phyloP scores from a whole-genome alignment of 176 grass and related monocot genomes.

The Raddia distichophylla region DNA sequence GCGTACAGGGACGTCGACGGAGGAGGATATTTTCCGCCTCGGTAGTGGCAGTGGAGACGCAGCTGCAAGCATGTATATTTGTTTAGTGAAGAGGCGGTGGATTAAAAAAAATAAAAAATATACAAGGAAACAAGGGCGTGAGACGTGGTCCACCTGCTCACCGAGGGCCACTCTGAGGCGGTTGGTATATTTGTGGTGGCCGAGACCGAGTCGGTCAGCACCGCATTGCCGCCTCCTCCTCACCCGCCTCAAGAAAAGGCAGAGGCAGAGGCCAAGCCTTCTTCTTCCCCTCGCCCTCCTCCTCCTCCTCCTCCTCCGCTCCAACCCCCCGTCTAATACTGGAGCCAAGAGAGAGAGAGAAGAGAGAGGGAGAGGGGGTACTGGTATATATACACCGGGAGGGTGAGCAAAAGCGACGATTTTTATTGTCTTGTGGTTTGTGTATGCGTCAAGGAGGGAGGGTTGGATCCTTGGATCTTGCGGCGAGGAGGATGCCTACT shows the following conservation, averaged over 20 bases:
- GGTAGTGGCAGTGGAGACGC: too few species aligned
- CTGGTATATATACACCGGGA: neutral
- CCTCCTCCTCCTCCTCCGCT: conserved; percentile 41
- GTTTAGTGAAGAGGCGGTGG: conserved; percentile 15
- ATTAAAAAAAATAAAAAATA: neutral
- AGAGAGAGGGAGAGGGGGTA: neutral
- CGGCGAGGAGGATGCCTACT: conserved; percentile 18
- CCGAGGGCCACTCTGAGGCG: conserved; percentile 11
- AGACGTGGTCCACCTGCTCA: conserved; percentile 51
- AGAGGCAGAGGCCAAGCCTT: conserved; percentile 26
- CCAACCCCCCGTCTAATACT: neutral
- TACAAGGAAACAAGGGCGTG: neutral
- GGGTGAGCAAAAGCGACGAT: neutral
- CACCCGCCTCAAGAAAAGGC: conserved; percentile 25
- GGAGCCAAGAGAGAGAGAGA: neutral
- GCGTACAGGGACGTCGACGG: neutral
- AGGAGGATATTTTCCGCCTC: neutral
- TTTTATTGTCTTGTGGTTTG: neutral
- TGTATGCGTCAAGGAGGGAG: neutral
- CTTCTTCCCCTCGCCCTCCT: conserved; percentile 12
- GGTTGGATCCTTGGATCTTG: neutral
- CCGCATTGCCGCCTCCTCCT: conserved; percentile 25
- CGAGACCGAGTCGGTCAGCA: conserved; percentile 37
- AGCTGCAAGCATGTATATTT: neutral
- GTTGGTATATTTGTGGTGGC: conserved; percentile 52